phyloP scores from a whole-genome alignment of 2,329 filamentous ascomycete species.

The Colletotrichum sp. region DNA sequence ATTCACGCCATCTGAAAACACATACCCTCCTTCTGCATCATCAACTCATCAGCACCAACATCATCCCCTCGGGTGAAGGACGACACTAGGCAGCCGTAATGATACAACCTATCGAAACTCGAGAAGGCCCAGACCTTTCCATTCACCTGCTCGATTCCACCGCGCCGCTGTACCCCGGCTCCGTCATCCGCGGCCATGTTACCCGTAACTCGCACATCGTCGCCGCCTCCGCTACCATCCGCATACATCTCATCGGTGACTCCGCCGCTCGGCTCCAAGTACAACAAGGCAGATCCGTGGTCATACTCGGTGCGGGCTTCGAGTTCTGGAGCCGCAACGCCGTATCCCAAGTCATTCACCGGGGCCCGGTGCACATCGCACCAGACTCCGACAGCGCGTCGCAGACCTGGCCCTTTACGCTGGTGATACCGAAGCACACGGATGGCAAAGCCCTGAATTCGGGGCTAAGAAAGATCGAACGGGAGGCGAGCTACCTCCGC shows the following conservation, averaged over 20 bases:
- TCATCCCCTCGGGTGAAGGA: not conserved
- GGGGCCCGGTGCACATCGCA: not conserved
- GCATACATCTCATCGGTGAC: not conserved
- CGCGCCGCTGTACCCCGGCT: not conserved
- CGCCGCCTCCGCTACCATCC: not conserved
- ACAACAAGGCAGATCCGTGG: not conserved
- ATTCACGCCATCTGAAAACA: fast-evolving
- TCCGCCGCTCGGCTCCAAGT: not conserved
- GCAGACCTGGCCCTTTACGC: not conserved
- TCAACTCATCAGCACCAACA: not conserved
- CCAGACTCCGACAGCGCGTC: not conserved
- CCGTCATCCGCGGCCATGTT: not conserved
- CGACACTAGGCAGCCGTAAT: not conserved
- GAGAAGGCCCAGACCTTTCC: not conserved
- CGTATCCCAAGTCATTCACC: not conserved
- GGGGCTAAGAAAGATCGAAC: not conserved
- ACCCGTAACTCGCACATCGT: not conserved
- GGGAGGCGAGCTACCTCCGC: not conserved
- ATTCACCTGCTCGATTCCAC: not conserved
- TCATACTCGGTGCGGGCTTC: not conserved
- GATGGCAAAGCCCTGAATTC: not conserved
- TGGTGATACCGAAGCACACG: not conserved
- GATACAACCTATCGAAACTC: not conserved
- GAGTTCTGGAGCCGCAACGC: not conserved
- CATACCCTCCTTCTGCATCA: not conserved